These are phyloP conservation scores for Plasmodium vivax DNA, from an alignment of 169 alveolate genomes.

Conservation along the genomic window DNA sequence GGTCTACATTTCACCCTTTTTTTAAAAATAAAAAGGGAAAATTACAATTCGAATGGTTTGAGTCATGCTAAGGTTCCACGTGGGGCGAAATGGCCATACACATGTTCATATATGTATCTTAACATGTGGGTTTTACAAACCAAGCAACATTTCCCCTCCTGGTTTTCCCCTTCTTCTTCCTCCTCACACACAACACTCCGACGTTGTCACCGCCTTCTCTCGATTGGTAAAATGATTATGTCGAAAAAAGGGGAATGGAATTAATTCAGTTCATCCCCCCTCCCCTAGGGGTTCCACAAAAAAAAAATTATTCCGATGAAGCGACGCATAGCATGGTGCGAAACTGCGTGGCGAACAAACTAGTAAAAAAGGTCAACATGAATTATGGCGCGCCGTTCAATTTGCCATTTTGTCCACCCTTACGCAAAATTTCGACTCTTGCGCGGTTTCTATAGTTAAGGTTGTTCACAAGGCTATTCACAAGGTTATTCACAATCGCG, in stretches of 20 bases:
- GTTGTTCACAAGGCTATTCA: background rate
- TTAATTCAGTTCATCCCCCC: background rate
- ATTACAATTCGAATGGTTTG: background rate
- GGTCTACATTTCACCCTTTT: background rate
- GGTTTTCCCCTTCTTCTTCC: background rate
- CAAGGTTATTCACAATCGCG: background rate
- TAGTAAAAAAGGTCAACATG: background rate
- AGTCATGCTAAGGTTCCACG: background rate
- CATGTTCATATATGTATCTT: background rate
- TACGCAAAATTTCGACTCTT: background rate
- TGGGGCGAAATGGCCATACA: background rate
- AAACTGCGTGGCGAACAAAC: background rate
- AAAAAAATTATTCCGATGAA: background rate
- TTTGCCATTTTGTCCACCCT: background rate
- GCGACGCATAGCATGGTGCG: background rate
- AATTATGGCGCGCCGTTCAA: background rate
- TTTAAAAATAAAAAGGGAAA: background rate
- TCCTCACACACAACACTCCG: background rate
- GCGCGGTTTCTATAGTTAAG: background rate
- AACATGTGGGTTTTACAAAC: background rate
- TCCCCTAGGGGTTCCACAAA: background rate
- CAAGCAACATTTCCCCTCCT: background rate
- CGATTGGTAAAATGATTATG: background rate
- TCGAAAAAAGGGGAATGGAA: constrained; percentile 3
- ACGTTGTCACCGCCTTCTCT: background rate